Conservation (phyloP, 352 stramenopile species). For the Nothophytophthora sp. region DNA sequence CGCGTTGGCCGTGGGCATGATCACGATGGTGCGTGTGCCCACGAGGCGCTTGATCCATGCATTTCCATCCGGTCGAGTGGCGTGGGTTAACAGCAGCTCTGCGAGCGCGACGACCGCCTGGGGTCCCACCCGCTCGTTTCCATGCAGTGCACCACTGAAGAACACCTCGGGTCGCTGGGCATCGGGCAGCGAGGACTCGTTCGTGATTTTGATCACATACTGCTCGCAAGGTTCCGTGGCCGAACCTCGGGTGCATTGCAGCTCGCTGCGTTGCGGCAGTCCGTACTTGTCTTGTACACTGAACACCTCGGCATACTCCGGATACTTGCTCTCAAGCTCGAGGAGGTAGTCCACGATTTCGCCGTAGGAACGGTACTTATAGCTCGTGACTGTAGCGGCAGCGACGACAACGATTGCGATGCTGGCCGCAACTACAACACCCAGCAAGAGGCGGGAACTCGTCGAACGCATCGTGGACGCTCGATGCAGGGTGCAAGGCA, state of each 20-base stretch:
- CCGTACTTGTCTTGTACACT: constrained; percentile 79
- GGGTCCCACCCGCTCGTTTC: constrained; percentile 93
- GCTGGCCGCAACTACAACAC: background rate
- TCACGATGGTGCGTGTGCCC: constrained; percentile 69
- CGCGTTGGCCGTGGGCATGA: constrained; percentile 92
- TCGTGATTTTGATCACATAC: constrained; percentile 87
- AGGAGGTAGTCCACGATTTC: constrained; percentile 69
- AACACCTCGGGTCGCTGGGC: constrained; percentile 91
- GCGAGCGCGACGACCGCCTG: constrained; percentile 79
- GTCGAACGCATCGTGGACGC: constrained; percentile 10
- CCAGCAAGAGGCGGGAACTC: constrained; percentile 1
- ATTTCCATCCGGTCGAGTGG: constrained; percentile 38
- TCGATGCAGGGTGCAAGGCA: constrained; percentile 6
- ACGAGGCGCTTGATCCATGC: constrained; percentile 77
- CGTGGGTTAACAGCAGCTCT: constrained; percentile 63
- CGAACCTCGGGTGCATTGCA: constrained; percentile 48
- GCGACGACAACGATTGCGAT: background rate
- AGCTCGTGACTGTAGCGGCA: constrained; percentile 15
- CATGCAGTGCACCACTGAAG: constrained; percentile 94
- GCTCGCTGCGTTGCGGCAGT: constrained; percentile 47
- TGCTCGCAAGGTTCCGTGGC: constrained; percentile 57
- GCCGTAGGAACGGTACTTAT: constrained; percentile 67
- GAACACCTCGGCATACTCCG: constrained; percentile 77
- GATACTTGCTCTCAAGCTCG: constrained; percentile 52
- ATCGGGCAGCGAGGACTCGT: constrained; percentile 63